Percentiles rank a stretch among this genome's conserved stretches.
These are phyloP conservation scores for Kwoniella shivajii DNA, from an alignment of 1,284 basidiomycete species.

Conservation along the genomic window DNA sequence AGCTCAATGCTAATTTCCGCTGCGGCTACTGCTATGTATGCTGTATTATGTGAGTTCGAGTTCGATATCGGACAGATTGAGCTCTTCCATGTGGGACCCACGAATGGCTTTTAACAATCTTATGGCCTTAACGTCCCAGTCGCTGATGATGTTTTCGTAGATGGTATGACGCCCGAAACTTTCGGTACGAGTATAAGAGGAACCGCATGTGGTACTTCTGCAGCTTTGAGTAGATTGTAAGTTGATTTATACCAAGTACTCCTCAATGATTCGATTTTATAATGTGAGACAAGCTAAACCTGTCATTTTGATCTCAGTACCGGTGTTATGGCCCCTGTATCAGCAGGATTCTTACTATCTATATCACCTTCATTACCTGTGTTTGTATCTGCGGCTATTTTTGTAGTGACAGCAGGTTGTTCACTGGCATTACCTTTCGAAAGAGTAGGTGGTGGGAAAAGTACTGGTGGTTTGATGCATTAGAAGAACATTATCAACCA, in stretches of 20 bases:
- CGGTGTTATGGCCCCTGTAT: constrained; percentile 85
- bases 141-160: constrained; percentile 20
- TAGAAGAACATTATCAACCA: background rate
- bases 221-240: constrained; percentile 81
- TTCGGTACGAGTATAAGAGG: constrained; percentile 82
- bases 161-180: constrained; percentile 85
- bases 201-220: constrained; percentile 87
- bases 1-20: constrained; percentile 80
- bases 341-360: constrained; percentile 77
- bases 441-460: constrained; percentile 25
- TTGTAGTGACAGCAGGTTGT: constrained; percentile 68
- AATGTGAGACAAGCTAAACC: background rate
- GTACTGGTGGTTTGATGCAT: constrained; percentile 20
- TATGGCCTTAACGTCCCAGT: background rate
- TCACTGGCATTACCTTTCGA: constrained; percentile 63
- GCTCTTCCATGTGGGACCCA: too few relatives aligned
- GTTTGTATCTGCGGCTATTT: constrained; percentile 71
- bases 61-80: too few relatives aligned
- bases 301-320: constrained; percentile 61
- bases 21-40: constrained; percentile 87
- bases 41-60: constrained; percentile 74
- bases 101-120: background rate
- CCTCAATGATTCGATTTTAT: background rate
- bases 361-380: constrained; percentile 75
- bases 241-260: constrained; percentile 49